Base-by-base conservation (phyloP, 208 protist species). In the Acanthamoeba sp. region DNA sequence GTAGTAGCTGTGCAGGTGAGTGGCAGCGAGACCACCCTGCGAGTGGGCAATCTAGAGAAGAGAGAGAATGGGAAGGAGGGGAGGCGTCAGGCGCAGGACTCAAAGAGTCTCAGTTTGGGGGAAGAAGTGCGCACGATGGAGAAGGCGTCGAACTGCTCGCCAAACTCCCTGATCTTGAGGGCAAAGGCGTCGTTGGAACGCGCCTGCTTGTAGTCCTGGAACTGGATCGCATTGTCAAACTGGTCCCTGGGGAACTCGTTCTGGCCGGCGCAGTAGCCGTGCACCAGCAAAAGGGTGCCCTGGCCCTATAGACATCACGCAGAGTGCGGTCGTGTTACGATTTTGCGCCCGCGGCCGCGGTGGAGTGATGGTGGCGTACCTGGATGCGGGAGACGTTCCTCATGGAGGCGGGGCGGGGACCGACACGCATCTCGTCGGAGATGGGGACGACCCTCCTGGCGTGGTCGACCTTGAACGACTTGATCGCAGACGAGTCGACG, bases 1-100 rank as follows among this genome's bases (percentile, higher is more conserved):
- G 42, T 97, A 97, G 40, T 85, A 97, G 40, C 69, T 95, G 34
- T 55, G 42, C 2, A 97, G 57, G 62, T 97, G 96, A 2, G 93
- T 14, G 0, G 93, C 48, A 0, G 84, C 95, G 2, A 96, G 40
- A 91, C 96, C 96, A 90, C 96, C 96, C 90, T 97, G 95, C 20
- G 94, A 96, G 71, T 97, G 96, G 50, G 50, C 95, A 5, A 96
- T 40, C 50, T 95, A 14, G 10, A 14, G 14, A 27, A 88, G 34
- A 12, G 45, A 50, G 45, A 50, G 45, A n/a, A n/a, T n/a, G n/a
- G n/a, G n/a, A n/a, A 50, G 45, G 45, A 50, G 12, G 12, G 45
- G 27, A 50, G 29, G 57, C 45, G 45, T 50, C 12, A 16, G 9
- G 12, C 45, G 45, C 12, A 12, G 12, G 45, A n/a, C n/a, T n/a